Evolutionary conservation across 208 protist genomes (phyloP).

Genomic region (Sergeia podlipaevii): DNA sequence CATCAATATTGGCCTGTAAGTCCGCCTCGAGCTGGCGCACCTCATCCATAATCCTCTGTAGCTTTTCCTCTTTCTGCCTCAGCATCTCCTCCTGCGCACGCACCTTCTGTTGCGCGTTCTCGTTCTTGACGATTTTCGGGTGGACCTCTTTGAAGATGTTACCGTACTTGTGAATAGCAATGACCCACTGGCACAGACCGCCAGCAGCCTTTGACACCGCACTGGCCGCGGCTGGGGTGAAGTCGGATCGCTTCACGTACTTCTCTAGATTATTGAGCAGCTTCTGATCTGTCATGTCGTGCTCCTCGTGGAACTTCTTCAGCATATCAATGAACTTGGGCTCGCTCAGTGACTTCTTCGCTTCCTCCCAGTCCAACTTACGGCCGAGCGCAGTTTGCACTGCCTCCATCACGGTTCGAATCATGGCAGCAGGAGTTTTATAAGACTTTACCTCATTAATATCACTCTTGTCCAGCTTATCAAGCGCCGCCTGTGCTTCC

Average conservation of each 20-base stretch:
- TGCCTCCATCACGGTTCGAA: slow-evolving; percentile 95
- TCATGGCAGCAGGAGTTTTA: slow-evolving; percentile 93
- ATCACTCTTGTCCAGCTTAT: slow-evolving; percentile 96
- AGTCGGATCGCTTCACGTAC: slow-evolving; percentile 92
- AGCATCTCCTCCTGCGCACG: slow-evolving; percentile 94
- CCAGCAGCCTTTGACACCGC: slow-evolving; percentile 95
- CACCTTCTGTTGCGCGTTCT: slow-evolving; percentile 92
- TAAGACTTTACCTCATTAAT: slow-evolving; percentile 98
- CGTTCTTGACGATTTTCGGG: slow-evolving; percentile 95
- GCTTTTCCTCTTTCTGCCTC: slow-evolving; percentile 88
- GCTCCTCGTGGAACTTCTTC: slow-evolving; percentile 95
- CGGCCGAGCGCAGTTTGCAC: slow-evolving; percentile 96
- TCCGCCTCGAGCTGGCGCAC: slow-evolving; percentile 89
- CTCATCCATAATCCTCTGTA: slow-evolving; percentile 93
- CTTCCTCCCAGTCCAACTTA: slow-evolving; percentile 93
- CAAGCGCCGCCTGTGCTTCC: slow-evolving; percentile 93
- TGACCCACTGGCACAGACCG: slow-evolving; percentile 97
- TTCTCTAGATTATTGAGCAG: slow-evolving; percentile 95
- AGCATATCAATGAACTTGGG: slow-evolving; percentile 96
- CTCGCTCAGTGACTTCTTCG: slow-evolving; percentile 96
- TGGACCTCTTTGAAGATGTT: slow-evolving; percentile 96
- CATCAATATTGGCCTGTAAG: slow-evolving; percentile 87
- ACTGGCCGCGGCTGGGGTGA: slow-evolving; percentile 86
- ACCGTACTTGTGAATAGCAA: slow-evolving; percentile 97
- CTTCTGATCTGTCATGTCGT: slow-evolving; percentile 95